Base-by-base conservation (phyloP, 2,329 filamentous ascomycete species). In the Neonectria ditissima region DNA sequence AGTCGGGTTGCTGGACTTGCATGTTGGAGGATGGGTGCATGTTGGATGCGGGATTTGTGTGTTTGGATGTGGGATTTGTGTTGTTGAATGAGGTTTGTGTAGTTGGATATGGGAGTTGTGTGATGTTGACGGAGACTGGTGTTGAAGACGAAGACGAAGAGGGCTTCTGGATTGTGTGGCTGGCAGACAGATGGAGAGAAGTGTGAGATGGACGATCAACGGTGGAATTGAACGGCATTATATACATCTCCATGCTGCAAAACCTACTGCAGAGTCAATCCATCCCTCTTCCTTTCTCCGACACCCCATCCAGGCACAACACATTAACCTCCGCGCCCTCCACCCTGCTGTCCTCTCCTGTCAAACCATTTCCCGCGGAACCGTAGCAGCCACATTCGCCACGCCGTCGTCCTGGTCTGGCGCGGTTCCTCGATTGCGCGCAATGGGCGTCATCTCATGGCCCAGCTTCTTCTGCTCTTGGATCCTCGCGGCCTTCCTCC, bases 1-100 rank as follows among this genome's bases (percentile, higher is more conserved):
- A 18, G 37, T 44, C 26, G 22, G 37, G 34, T 4, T 3, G 26
- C 52, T 59, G 55, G 20, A 45, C 55, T 7, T 59, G 37, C 47
- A 59, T 52, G n/a, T 37, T 52, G 47, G 1, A 1, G 9, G 18
- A 18, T 26, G n/a, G n/a, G n/a, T n/a, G n/a, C n/a, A n/a, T n/a
- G 4, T 26, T 6, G 24, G 24, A n/a, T n/a, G 24, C 4, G 24
- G 24, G 24, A 4, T 6, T 26, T 26, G 24, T 26, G 24, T 26
- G n/a, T 26, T 26, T 6, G 24, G 24, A n/a, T n/a, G 24, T 4
- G 24, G 24, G 24, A 4, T 6, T 26, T 26, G 24, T 26, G 24
- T 26, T 26, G 24, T 26, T 26, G 24, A 6, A 4, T 4, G 24
- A 26, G 24, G 24, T 26, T 26, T 26, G n/a, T n/a, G n/a, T n/a